Evolutionary conservation across 768 basidiomycete species (phyloP), one percentile per base, ranked within the genome.

Genomic region (Zangia roseola): DNA sequence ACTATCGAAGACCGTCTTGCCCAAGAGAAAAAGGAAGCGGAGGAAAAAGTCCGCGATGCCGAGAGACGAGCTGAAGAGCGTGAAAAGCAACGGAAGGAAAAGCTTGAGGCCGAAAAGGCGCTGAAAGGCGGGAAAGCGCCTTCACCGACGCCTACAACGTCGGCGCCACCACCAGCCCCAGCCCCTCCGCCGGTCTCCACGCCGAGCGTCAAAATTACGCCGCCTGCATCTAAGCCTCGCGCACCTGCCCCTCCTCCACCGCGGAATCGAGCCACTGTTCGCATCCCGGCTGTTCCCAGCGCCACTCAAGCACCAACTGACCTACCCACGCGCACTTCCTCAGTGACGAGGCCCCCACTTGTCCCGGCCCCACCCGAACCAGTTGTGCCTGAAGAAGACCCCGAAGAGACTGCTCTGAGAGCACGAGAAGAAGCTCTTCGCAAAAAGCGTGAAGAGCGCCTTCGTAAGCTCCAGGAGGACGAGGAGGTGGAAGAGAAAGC

Each of bases 1-100:
- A 79, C 76, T 44, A 91, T 97, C 3, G 88, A 92, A 62, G 89
- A 94, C 55, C 74, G 94, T 10, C 77, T 98, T 6, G 84, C 81
- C 31, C 76, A 83, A 57, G 95, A 98, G 61, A 89, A 87, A 74
- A 84, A 80, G 62, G 95, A 97, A 63, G 94, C 94, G 0, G 94
- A 93, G 55, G 89, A 91, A 64, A 91, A 89, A 65, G 81, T 80
- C 0, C 78, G 75, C 47, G 71, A 77, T 40, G 94, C 92, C 0
- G 94, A 97, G 66, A 78, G 77, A 53, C 84, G 88, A 57, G 86
- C 88, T 2, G 86, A 87, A 55, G 89, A 89, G 52, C 75, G 94
- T 47, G 91, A 93, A 59, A 76, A 77, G 41, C 65, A 80, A 35
- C 76, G 95, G 38, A 76, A 73, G 54, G 87, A 89, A 56, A 75